A percentile compares a stretch with the other conserved stretches of the same genome.
Conservation (phyloP, 129 eudicot species). For the Helichrysum umbraculigerum region DNA sequence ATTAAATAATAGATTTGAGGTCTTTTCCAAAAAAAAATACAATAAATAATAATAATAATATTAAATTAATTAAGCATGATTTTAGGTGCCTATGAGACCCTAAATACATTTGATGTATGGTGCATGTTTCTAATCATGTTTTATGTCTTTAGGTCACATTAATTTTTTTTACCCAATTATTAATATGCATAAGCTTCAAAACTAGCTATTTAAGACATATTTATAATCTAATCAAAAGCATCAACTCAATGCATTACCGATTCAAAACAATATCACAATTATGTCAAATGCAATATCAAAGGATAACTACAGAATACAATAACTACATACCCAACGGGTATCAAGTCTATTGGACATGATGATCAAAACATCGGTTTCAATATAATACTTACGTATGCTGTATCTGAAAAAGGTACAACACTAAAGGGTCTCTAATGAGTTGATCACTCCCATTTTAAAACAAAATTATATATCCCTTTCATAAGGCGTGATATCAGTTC, state of each 20-base stretch:
- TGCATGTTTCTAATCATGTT: not conserved
- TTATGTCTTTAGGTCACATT: not conserved
- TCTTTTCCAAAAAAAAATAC: too few relatives aligned
- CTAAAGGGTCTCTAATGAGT: too few relatives aligned
- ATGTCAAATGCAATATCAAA: not conserved
- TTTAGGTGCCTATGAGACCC: constrained; percentile 3
- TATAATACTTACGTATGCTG: too few relatives aligned
- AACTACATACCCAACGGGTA: not conserved
- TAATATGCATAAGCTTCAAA: not conserved
- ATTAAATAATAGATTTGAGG: not conserved
- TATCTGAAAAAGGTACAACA: too few relatives aligned
- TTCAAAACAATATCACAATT: not conserved
- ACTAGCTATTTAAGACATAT: not conserved
- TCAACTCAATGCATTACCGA: not conserved
- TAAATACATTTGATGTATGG: not conserved
- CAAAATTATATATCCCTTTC: too few relatives aligned
- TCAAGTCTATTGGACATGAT: not conserved
- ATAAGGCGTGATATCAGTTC: not conserved
- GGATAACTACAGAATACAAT: too few relatives aligned
- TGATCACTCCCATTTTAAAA: too few relatives aligned
- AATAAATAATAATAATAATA: too few relatives aligned
- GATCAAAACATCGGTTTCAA: too few relatives aligned
- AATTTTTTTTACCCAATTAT: not conserved
- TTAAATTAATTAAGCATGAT: not conserved
- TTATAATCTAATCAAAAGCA: not conserved